These are phyloP conservation scores for Russula dissimulans DNA, from an alignment of 768 basidiomycete species.

Conservation along the genomic window DNA sequence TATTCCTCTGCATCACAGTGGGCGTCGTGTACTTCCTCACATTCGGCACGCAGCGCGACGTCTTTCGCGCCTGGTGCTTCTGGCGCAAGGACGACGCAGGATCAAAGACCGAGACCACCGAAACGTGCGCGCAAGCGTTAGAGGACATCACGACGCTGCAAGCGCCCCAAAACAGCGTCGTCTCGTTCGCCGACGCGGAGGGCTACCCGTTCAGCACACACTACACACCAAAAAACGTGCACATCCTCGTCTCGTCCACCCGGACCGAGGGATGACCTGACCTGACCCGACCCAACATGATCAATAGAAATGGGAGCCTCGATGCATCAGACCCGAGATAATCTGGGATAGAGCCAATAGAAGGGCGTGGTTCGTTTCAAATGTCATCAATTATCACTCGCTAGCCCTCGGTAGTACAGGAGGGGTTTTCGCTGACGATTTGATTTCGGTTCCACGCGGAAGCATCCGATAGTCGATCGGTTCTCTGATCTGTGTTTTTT, in stretches of 20 bases:
- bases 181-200: background rate
- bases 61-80: slow-evolving; percentile 5
- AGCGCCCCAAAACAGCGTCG: too few relatives aligned
- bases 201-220: background rate
- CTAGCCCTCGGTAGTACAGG: too few relatives aligned
- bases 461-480: too few relatives aligned
- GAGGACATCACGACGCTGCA: background rate
- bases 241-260: background rate
- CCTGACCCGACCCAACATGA: too few relatives aligned
- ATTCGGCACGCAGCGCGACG: slow-evolving; percentile 8
- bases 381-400: too few relatives aligned
- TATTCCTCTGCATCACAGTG: background rate
- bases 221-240: background rate
- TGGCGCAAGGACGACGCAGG: background rate
- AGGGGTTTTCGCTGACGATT: too few relatives aligned
- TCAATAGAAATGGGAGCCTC: too few relatives aligned
- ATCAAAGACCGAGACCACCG: background rate
- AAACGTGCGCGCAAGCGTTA: background rate
- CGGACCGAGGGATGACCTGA: background rate
- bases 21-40: slow-evolving; percentile 8
- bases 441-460: too few relatives aligned
- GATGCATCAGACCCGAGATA: too few relatives aligned
- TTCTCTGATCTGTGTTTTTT: too few relatives aligned
- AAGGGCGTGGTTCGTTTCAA: too few relatives aligned
- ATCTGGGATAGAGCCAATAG: too few relatives aligned